phyloP scores from a whole-genome alignment of 345 rosid genomes.

The Rhizophora mangle region DNA sequence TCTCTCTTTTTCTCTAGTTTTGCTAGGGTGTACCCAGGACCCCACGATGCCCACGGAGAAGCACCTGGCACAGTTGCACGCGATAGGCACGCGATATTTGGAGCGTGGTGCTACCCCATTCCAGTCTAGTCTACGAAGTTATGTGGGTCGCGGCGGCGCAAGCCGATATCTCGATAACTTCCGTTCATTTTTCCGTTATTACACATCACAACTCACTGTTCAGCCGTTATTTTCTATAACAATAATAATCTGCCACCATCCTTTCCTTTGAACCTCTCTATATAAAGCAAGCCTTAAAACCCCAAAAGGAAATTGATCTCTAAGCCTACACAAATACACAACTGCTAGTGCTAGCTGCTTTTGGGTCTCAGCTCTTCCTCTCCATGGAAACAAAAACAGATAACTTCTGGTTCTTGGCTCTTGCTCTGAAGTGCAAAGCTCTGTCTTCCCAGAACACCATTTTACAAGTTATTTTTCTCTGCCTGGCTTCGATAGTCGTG shows the following conservation, averaged over 20 bases:
- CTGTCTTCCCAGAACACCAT: conserved; percentile 23
- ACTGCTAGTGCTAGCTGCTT: background rate
- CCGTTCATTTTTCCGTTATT: conserved; percentile 8
- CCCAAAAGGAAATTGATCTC: conserved; percentile 34
- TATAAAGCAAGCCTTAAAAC: conserved; percentile 30
- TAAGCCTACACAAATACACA: background rate
- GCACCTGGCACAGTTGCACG: too few relatives aligned
- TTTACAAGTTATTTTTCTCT: conserved; percentile 18
- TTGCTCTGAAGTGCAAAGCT: conserved; percentile 31
- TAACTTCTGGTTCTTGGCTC: conserved; percentile 34
- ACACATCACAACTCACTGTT: background rate
- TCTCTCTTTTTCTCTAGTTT: too few relatives aligned
- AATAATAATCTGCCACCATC: background rate
- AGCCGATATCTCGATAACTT: background rate
- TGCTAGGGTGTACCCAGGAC: too few relatives aligned
- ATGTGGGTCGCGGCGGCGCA: conserved; percentile 13
- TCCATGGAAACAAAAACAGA: conserved; percentile 40
- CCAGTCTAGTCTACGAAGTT: background rate
- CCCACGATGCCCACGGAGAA: too few relatives aligned
- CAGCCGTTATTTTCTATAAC: background rate
- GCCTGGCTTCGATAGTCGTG: conserved; percentile 27
- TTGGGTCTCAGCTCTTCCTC: background rate
- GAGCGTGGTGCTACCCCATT: too few relatives aligned
- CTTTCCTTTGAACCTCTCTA: conserved; percentile 16
- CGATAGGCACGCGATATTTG: too few relatives aligned